These are phyloP conservation scores for Eremomyces bilateralis DNA, from an alignment of 495 filamentous ascomycete genomes.

Conservation along the genomic window DNA sequence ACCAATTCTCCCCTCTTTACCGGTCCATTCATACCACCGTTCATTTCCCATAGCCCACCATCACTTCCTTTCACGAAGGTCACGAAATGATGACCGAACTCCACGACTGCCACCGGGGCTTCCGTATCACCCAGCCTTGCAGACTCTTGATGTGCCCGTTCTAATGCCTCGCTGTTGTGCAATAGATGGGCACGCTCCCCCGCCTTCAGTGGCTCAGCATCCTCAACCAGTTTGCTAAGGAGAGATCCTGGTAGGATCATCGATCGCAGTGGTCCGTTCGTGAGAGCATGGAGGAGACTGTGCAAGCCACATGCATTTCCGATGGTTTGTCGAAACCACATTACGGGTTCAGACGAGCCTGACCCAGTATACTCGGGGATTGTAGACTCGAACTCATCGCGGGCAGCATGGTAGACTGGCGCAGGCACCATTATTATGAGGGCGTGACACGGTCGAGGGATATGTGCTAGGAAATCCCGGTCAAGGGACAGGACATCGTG, in stretches of 20 bases:
- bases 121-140: slow-evolving; percentile 12
- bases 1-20: slow-evolving; percentile 8
- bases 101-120: slow-evolving; percentile 9
- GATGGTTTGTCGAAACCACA: slow-evolving; percentile 19
- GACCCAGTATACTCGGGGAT: slow-evolving; percentile 2
- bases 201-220: slow-evolving; percentile 1
- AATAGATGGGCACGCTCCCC: slow-evolving; percentile 4
- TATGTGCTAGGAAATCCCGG: slow-evolving; percentile 8
- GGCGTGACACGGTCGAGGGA: slow-evolving; percentile 9
- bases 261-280: slow-evolving; percentile 10
- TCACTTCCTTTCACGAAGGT: slow-evolving; percentile 12
- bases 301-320: slow-evolving; percentile 20
- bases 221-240: slow-evolving; percentile 1
- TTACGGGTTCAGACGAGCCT: slow-evolving; percentile 4
- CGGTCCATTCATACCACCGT: slow-evolving; percentile 14
- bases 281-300: slow-evolving; percentile 14
- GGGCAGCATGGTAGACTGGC: slow-evolving; percentile 5
- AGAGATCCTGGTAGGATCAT: slow-evolving; percentile 3
- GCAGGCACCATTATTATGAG: slow-evolving; percentile 13
- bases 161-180: slow-evolving; percentile 10
- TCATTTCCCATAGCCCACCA: slow-evolving; percentile 12
- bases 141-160: slow-evolving; percentile 9
- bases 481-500: slow-evolving; percentile 16
- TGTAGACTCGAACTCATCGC: slow-evolving; percentile 13
- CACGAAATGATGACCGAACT: slow-evolving; percentile 14